Evolutionary conservation across 805 yeast genomes (phyloP), one percentile per base, ranked within the genome.

Genomic region (Saturnispora bothae): DNA sequence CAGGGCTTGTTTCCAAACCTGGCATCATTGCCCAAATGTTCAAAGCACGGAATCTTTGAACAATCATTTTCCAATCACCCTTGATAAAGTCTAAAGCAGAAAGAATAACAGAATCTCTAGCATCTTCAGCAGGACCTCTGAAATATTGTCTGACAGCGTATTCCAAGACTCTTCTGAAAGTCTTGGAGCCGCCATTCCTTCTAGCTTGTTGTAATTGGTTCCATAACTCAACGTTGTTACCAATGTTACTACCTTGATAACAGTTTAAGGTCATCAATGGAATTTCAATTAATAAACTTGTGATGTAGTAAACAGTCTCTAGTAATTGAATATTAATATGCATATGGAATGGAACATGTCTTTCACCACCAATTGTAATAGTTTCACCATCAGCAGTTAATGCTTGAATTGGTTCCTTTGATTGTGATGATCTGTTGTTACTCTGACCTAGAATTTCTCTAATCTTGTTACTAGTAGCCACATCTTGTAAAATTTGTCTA

Each of bases 121-220:
- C 83, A 59, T 88, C 84, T 65, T 92, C 98, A 39, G 97, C 95
- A 34, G 98, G 98, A 31, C 97, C 98, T 46, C 85, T 84, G 70
- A 89, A 92, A 41, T 81, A 81, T 61, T 88, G 95, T 63, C 89
- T 81, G 57, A 88, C 96, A 56, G 83, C 86, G 66, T 80, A 83
- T 59, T 92, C 97, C 49, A 92, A 71, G 59, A 83, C 75, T 57
- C 94, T 78, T 63, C 89, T 80, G 69, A 92, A 86, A 21, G 95
- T 83, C 64, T 84, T 88, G 22, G 43, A 39, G 17, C 40, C 36
- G 31, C 43, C 44, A 15, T 39, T 40, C 27, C 40, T 45, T 17
- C 18, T 35, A 25, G 32, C 38, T 44, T 44, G 48, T 34, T 42
- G 45, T 40, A 31, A 33, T 36, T 43, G 42, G 9, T 30, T 38